Evolutionary conservation across 1,284 basidiomycete species (phyloP).

Genomic region (Somion occarium): DNA sequence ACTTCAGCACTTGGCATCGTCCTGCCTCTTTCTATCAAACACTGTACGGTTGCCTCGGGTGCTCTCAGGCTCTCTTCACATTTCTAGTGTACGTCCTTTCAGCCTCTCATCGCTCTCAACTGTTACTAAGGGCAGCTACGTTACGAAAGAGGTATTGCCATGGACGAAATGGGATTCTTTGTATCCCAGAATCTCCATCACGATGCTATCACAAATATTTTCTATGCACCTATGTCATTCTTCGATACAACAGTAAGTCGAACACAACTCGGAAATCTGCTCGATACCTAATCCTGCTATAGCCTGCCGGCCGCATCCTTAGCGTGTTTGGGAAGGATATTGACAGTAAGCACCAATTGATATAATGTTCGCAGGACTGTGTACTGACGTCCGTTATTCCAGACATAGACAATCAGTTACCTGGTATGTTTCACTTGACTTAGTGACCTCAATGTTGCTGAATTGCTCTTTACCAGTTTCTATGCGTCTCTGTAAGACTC

Average conservation of each 20-base stretch:
- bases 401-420: conserved; percentile 60
- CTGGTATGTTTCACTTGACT: conserved; percentile 30
- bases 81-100: conserved; percentile 45
- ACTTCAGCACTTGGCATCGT: conserved; percentile 42
- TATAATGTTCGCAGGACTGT: too few relatives aligned
- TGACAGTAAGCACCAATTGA: conserved; percentile 38
- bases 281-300: background rate
- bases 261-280: too few relatives aligned
- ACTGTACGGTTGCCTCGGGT: conserved; percentile 64
- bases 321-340: conserved; percentile 64
- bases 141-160: conserved; percentile 42
- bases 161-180: conserved; percentile 53
- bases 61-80: conserved; percentile 58
- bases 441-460: conserved; percentile 1
- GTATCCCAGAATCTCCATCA: conserved; percentile 60
- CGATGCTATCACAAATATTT: conserved; percentile 48
- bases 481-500: conserved; percentile 53
- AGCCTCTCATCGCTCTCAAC: conserved; percentile 14
- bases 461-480: conserved; percentile 42
- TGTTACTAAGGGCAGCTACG: conserved; percentile 11
- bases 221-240: conserved; percentile 67
- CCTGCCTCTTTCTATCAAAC: conserved; percentile 65
- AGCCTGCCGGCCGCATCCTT: conserved; percentile 62
- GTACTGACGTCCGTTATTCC: too few relatives aligned
- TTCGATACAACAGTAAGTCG: conserved; percentile 59